A percentile compares a stretch with the other conserved stretches of the same genome.
These are phyloP conservation scores for Rheum nobile DNA, from an alignment of 148 eudicot species.

Conservation along the genomic window DNA sequence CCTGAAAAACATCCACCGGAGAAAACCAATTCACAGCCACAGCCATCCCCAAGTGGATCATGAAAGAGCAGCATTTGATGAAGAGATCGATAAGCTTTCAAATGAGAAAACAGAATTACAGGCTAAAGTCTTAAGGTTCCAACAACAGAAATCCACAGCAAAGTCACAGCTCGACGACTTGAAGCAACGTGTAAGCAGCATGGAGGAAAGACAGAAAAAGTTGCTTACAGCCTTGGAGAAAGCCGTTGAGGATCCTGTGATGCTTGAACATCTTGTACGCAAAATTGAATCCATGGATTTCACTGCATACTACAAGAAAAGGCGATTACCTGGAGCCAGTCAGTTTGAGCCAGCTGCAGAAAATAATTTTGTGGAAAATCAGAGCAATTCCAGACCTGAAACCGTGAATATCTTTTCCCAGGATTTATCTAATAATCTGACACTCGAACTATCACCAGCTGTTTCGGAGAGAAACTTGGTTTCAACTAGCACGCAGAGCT, in stretches of 20 bases:
- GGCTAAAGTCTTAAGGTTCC: constrained; percentile 26
- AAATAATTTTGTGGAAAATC: constrained; percentile 33
- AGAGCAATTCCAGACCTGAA: constrained; percentile 40
- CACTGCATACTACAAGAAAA: constrained; percentile 66
- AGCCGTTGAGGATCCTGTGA: constrained; percentile 41
- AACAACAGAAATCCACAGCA: constrained; percentile 44
- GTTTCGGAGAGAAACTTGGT: constrained; percentile 64
- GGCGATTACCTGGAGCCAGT: constrained; percentile 55
- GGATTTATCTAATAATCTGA: constrained; percentile 60
- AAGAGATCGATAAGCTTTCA: constrained; percentile 75
- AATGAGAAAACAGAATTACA: constrained; percentile 62
- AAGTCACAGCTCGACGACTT: constrained; percentile 51
- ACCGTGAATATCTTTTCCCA: constrained; percentile 35
- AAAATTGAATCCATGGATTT: constrained; percentile 76
- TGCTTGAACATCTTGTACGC: constrained; percentile 51
- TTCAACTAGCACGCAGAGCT: constrained; percentile 78
- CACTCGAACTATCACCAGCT: constrained; percentile 63
- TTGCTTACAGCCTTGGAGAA: constrained; percentile 45
- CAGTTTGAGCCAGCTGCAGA: constrained; percentile 26
- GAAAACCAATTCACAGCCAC: constrained; percentile 96
- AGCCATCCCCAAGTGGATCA: constrained; percentile 75
- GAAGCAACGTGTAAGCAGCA: constrained; percentile 31
- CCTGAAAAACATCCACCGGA: constrained; percentile 74
- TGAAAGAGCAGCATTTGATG: constrained; percentile 76
- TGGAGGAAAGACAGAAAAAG: constrained; percentile 65